Conservation (phyloP, 768 basidiomycete genomes). For the Termitomyces sp. region DNA sequence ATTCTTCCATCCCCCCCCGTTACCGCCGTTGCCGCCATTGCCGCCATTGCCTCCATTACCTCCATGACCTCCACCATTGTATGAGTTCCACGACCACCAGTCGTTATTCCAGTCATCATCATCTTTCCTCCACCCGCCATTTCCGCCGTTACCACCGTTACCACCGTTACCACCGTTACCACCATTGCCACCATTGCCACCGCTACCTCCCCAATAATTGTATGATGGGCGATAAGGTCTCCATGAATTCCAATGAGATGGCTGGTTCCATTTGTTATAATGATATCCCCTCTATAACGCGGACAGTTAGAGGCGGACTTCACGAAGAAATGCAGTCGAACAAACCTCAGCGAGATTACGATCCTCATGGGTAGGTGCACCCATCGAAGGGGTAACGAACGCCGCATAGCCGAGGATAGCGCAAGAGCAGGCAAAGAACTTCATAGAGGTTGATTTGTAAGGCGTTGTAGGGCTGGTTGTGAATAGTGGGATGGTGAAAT, state of each 20-base stretch:
- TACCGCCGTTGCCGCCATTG: neutral
- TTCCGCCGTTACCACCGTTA: neutral
- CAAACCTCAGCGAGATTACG: neutral
- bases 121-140: neutral
- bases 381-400: neutral
- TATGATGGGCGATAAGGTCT: neutral
- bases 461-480: neutral
- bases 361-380: neutral
- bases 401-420: neutral
- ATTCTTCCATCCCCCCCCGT: neutral
- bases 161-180: neutral
- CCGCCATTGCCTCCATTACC: constrained; percentile 3
- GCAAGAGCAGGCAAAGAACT: neutral
- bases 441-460: neutral
- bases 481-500: neutral
- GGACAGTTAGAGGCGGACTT: no score
- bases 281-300: neutral
- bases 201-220: neutral
- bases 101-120: neutral
- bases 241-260: neutral
- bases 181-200: neutral
- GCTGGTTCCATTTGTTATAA: neutral
- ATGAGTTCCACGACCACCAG: neutral
- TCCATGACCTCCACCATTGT: neutral
- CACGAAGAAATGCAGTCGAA: neutral